Base-by-base conservation (phyloP, 768 basidiomycete genomes). In the Sarcodon aspratus region DNA sequence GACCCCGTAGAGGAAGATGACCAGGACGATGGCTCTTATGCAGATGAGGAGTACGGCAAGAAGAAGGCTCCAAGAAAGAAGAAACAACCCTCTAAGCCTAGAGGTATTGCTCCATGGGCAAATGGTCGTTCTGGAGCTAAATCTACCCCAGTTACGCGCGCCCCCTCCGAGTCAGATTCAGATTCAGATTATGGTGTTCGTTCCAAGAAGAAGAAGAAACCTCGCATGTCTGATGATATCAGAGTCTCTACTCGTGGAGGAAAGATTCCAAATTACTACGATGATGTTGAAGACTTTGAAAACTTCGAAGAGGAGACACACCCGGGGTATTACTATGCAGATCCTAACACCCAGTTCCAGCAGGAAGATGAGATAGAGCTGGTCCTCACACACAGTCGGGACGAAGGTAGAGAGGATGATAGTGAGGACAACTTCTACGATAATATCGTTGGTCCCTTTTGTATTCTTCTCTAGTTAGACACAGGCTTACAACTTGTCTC, bases 301-400 rank as follows among this genome's bases (percentile, higher is more conserved):
- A 84, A 87, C 59, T 84, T 85, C 54, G 88, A 86, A 55, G 82
- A 85, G 38, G 80, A 80, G 27, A 68, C 65, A 32, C 71, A 70
- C 21, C 69, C 74, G 42, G 71, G 66, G 10, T 80, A 79, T 59
- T 79, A 74, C 52, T 63, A 61, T 45, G 70, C 68, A 38, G 80
- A 79, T 52, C 74, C 75, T 46, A 69, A 69, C 43, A 59, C 63
- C 6, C 71, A 73, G 48, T 42, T 17, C 27, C 71, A 47, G 3
- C 17, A 42, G 15, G 84, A 88, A 50, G 86, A 94, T 54, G 91
- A 92, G 63, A 95, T 99, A 43, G 96, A 99, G 66, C 79, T 79
- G 36, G 91, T 99, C 36, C 75, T 95, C 36, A 80, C 78, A 33
- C 93, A 97, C 61, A 76, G 75, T 62, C 78, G 95, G 56, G 87